phyloP scores from a whole-genome alignment of 495 filamentous ascomycete genomes.

The Aspergillus funiculosus region DNA sequence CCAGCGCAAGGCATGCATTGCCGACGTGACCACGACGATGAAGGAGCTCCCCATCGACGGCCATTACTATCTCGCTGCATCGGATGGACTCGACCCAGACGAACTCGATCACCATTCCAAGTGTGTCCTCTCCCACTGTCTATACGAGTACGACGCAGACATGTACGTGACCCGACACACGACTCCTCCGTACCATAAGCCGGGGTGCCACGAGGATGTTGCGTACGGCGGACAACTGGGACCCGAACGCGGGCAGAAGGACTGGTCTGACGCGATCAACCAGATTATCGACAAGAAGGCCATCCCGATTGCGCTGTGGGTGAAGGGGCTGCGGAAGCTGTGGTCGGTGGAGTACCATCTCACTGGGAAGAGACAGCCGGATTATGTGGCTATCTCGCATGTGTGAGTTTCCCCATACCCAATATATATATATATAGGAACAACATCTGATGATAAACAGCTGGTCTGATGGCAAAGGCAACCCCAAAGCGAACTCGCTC shows the following conservation, averaged over 20 bases:
- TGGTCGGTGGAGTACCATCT: conserved; percentile 2
- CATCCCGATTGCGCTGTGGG: conserved; percentile 10
- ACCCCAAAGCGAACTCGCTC: conserved; percentile 1
- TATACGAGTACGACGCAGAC: conserved; percentile 1
- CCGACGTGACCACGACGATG: conserved; percentile 1
- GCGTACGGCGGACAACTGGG: conserved; percentile 2
- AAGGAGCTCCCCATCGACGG: conserved; percentile 9
- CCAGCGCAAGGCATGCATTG: not conserved
- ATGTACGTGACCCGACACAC: conserved; percentile 1
- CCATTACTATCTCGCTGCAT: conserved; percentile 3
- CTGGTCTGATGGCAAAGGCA: conserved; percentile 10
- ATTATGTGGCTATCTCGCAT: conserved; percentile 10
- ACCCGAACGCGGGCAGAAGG: not conserved
- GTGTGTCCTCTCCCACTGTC: not conserved
- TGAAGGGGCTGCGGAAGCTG: not conserved
- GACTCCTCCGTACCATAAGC: not conserved
- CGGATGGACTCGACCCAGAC: not conserved
- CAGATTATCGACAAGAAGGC: not conserved
- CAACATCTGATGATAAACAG: not conserved
- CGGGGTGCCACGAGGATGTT: not conserved
- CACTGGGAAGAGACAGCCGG: not conserved
- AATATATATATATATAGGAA: not conserved
- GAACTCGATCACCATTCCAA: conserved; percentile 7
- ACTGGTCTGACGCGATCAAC: conserved; percentile 1
- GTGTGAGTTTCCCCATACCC: not conserved